Conservation (phyloP, 129 eudicot genomes). For the Arctium minus region DNA sequence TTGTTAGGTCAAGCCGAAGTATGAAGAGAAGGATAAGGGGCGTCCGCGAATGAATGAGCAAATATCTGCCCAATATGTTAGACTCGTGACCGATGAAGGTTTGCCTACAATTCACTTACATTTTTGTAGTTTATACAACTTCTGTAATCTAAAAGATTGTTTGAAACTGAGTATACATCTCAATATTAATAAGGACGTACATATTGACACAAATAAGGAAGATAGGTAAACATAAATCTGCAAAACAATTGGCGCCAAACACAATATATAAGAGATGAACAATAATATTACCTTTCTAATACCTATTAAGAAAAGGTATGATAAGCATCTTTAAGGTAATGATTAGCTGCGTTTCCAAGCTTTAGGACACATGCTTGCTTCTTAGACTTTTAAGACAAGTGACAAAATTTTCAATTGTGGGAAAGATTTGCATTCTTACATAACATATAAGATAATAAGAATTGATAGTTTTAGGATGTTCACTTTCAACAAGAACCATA, state of each 20-base stretch:
- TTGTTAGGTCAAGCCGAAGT: slow-evolving; percentile 39
- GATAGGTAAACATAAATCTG: not conserved
- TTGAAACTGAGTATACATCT: not conserved
- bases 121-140: not conserved
- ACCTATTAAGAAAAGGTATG: not conserved
- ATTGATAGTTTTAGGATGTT: not conserved
- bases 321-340: not conserved
- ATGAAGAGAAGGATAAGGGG: slow-evolving; percentile 38
- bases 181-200: not conserved
- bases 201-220: not conserved
- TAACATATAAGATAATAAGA: not conserved
- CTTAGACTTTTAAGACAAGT: not conserved
- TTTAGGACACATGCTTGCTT: not conserved
- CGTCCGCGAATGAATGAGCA: slow-evolving; percentile 59
- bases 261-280: not conserved
- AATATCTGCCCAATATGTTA: slow-evolving; percentile 39
- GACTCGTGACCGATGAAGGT: slow-evolving; percentile 77
- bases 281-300: not conserved
- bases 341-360: not conserved
- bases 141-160: not conserved
- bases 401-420: not conserved
- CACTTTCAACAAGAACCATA: not conserved
- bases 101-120: not conserved
- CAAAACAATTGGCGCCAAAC: not conserved
- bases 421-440: not conserved